Evolutionary conservation across 2,329 filamentous ascomycete species (phyloP).

Genomic region (Teratosphaeria zuluensis): DNA sequence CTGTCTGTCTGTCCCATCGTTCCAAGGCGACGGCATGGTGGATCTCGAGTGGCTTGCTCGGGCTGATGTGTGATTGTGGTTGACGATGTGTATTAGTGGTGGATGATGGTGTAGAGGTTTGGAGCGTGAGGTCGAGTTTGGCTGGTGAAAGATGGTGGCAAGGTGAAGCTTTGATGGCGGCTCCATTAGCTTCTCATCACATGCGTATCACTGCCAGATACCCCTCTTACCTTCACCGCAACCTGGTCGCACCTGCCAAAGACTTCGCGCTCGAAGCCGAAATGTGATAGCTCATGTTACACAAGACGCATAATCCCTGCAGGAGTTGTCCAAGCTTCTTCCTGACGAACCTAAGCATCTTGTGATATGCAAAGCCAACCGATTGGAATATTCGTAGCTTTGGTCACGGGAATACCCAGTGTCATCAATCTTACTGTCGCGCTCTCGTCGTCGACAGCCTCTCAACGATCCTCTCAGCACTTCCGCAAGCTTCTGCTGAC

Average conservation of each 20-base stretch:
- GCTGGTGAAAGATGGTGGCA: background rate
- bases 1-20: conserved; percentile 9
- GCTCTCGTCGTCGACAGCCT: too few relatives aligned
- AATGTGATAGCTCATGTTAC: conserved; percentile 3
- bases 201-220: conserved; percentile 1
- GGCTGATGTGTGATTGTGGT: background rate
- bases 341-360: background rate
- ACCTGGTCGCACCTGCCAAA: background rate
- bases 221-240: background rate
- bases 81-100: background rate
- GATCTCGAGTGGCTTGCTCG: background rate
- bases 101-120: background rate
- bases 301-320: background rate
- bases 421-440: background rate
- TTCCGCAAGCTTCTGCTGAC: too few relatives aligned
- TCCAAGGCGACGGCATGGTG: conserved; percentile 7
- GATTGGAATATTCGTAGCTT: background rate
- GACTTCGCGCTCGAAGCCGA: background rate
- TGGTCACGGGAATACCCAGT: background rate
- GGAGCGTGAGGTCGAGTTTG: background rate
- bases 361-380: background rate
- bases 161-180: background rate
- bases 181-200: background rate
- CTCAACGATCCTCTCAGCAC: too few relatives aligned
- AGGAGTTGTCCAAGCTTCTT: background rate